Percentiles rank a stretch among this genome's conserved stretches.
Conservation (phyloP, 495 filamentous ascomycete genomes). For the Aspergillus mulundensis region DNA sequence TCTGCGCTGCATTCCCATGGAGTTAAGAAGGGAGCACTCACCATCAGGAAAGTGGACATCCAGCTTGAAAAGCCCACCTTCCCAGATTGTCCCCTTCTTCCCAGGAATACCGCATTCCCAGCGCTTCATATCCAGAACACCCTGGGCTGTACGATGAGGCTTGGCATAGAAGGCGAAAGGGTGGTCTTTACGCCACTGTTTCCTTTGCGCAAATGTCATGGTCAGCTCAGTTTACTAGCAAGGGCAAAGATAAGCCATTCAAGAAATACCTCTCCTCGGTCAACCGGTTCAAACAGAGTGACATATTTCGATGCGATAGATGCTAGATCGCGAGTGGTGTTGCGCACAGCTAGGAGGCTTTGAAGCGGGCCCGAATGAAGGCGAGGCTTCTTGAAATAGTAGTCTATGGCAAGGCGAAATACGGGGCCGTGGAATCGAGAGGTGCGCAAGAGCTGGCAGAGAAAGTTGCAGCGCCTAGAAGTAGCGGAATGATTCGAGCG, state of each 20-base stretch:
- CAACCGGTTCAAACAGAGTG: conserved; percentile 81
- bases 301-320: conserved; percentile 50
- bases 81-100: conserved; percentile 94
- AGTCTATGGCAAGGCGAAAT: no score
- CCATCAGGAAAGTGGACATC: conserved; percentile 92
- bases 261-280: conserved; percentile 81
- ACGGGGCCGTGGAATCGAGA: no score
- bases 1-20: background rate
- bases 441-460: no score
- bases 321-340: background rate
- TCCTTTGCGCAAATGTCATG: conserved; percentile 48
- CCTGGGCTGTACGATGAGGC: conserved; percentile 71
- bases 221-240: conserved; percentile 13
- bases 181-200: conserved; percentile 95
- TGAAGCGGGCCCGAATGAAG: background rate
- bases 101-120: conserved; percentile 98
- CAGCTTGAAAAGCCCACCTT: conserved; percentile 91
- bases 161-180: conserved; percentile 97
- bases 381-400: background rate
- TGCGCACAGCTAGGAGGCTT: background rate
- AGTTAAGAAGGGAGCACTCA: conserved; percentile 40
- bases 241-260: no score
- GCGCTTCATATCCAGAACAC: conserved; percentile 83
- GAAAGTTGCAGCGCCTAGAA: no score
- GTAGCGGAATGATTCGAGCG: no score